Percentiles rank a stretch among this genome's conserved stretches.
phyloP scores from a whole-genome alignment of 192 early-diverging fungal species.

The Coemansia sp. region DNA sequence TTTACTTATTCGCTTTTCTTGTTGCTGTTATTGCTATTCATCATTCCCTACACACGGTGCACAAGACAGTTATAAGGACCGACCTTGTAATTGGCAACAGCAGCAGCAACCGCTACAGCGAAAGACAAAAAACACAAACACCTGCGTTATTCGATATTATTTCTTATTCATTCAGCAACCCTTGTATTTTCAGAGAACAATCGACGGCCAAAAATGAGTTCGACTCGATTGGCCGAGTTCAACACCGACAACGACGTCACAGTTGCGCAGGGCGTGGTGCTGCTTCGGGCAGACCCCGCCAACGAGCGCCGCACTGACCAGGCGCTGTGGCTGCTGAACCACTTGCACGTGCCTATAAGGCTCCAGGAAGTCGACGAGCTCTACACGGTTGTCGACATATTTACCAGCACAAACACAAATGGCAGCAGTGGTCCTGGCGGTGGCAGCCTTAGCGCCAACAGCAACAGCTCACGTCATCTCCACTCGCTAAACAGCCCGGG shows the following conservation, averaged over 20 bases:
- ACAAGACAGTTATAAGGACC: too few relatives aligned
- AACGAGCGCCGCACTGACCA: slow-evolving; percentile 49
- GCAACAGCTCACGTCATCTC: slow-evolving; percentile 17
- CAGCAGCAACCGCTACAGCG: too few relatives aligned
- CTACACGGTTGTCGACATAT: slow-evolving; percentile 39
- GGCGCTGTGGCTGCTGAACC: slow-evolving; percentile 50
- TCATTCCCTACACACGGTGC: too few relatives aligned
- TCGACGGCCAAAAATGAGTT: slow-evolving; percentile 16
- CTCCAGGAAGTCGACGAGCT: slow-evolving; percentile 42
- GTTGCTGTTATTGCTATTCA: too few relatives aligned
- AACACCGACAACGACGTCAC: slow-evolving; percentile 11
- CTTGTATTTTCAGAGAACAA: too few relatives aligned
- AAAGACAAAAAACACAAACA: too few relatives aligned
- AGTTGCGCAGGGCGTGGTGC: slow-evolving; percentile 35
- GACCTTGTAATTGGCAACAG: too few relatives aligned
- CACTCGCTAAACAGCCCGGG: slow-evolving; percentile 11
- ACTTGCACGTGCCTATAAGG: slow-evolving; percentile 43
- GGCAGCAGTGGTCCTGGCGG: background rate
- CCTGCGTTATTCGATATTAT: too few relatives aligned
- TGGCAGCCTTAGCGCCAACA: background rate
- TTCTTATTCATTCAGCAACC: too few relatives aligned
- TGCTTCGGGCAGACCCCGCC: slow-evolving; percentile 21
- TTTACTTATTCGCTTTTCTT: too few relatives aligned
- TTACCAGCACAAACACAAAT: slow-evolving; percentile 5
- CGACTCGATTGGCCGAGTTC: slow-evolving; percentile 14